Conservation (phyloP, 1,284 basidiomycete species). For the Pseudozyma tsukubaensis region DNA sequence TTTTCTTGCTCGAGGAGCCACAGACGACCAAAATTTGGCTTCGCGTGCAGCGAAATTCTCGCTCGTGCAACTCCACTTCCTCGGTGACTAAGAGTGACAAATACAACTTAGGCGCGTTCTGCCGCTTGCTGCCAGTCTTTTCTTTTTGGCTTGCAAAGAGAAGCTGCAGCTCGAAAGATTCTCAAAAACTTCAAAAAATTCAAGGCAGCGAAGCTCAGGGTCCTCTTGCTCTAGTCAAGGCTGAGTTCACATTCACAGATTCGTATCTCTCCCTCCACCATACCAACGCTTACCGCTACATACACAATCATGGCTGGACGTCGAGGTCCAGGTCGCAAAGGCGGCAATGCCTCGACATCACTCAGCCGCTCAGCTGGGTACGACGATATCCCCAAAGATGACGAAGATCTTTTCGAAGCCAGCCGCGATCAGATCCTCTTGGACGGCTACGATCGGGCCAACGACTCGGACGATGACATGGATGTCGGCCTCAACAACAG, state of each 20-base stretch:
- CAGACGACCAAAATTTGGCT: conserved; percentile 3
- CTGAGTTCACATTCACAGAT: conserved; percentile 5
- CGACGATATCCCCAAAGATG: conserved; percentile 58
- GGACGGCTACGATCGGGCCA: conserved; percentile 59
- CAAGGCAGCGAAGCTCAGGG: neutral
- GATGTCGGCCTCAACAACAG: conserved; percentile 57
- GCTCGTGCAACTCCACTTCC: conserved; percentile 7
- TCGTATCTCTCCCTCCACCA: conserved; percentile 5
- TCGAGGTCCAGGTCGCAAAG: conserved; percentile 21
- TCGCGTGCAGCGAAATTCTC: neutral
- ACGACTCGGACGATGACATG: conserved; percentile 49
- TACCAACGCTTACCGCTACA: neutral
- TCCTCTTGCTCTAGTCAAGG: neutral
- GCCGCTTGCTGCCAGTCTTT: neutral
- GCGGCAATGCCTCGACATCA: conserved; percentile 20
- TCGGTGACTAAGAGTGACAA: neutral
- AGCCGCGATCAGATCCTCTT: conserved; percentile 81
- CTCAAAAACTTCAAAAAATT: conserved; percentile 15
- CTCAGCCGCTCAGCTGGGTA: conserved; percentile 43
- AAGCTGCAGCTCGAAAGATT: conserved; percentile 5
- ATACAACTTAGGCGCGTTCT: neutral
- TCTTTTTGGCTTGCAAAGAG: neutral
- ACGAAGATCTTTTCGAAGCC: conserved; percentile 60
- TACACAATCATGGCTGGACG: conserved; percentile 35
- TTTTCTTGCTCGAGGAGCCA: neutral